Evolutionary conservation across 2,329 filamentous ascomycete species (phyloP), one percentile per base, ranked within the genome.

Genomic region (Diaporthe capsici): DNA sequence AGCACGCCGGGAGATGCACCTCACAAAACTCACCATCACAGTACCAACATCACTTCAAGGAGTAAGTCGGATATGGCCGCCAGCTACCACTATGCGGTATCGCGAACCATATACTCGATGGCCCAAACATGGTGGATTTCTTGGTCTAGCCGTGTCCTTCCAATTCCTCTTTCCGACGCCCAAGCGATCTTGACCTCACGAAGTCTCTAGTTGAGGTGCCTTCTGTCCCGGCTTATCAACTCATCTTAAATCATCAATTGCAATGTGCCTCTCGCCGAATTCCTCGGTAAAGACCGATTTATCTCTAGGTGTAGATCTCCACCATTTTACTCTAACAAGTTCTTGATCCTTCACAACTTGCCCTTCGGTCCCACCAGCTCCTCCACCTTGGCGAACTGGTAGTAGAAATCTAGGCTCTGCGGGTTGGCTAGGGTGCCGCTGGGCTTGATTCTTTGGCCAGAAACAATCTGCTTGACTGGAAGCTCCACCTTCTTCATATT

Each of bases 401-500:
- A 96, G 81, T 95, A 97, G 80, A 89, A 96, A 44, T 95, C 88
- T 75, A 97, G 83, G 78, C 93, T 94, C 80, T 93, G 85, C 0
- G 94, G 94, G 80, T 97, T 97, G 72, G 94, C 84, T 80, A 97
- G 83, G 5, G 94, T 96, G 1, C 94, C 94, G 67, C 92, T 94
- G 0, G 94, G 90, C 83, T 93, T 95, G 81, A 97, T 90, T 34
- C 85, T 90, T 79, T 92, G 91, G 0, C 94, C 94, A 0, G 91
- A 95, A 0, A 97, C 92, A 77, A 97, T 97, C 81, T 94, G 93
- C 85, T 97, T 97, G 42, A 97, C 93, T 0, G 94, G 94, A 71
- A 97, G 80, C 82, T 97, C 94, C 5, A 97, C 94, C 83, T 97
- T 97, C 83, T 97, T 97, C 68, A 94, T 84, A 81, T 96, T 97